Evolutionary conservation across 148 eudicot species (phyloP).

Genomic region (Chenopodium suecicum): DNA sequence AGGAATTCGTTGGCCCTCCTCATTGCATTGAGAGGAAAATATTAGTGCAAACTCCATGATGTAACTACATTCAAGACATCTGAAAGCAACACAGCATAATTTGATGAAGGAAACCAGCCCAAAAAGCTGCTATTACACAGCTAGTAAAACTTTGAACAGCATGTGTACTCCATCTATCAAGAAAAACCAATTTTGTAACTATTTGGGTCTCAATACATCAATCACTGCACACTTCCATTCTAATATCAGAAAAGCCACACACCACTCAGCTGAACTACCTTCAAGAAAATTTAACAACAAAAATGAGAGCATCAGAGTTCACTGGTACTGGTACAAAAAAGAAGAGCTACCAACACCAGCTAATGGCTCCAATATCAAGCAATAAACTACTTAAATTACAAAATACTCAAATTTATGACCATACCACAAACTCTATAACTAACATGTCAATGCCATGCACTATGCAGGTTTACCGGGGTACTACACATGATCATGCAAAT

Average conservation of each 20-base stretch:
- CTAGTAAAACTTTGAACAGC: neutral
- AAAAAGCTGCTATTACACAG: neutral
- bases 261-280: neutral
- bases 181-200: neutral
- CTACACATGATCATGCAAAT: slow-evolving; percentile 3
- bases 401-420: neutral
- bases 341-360: neutral
- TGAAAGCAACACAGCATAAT: slow-evolving; percentile 8
- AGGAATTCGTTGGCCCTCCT: neutral
- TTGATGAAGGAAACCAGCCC: neutral
- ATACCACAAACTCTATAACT: neutral
- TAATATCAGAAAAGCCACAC: slow-evolving; percentile 1
- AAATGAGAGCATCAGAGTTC: neutral
- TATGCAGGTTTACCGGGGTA: neutral
- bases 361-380: slow-evolving; percentile 6
- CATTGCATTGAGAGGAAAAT: neutral
- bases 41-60: neutral
- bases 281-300: neutral
- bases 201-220: neutral
- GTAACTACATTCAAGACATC: neutral
- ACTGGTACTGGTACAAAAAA: neutral
- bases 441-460: neutral
- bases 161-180: neutral
- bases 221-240: neutral
- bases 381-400: neutral